Evolutionary conservation across 2,329 filamentous ascomycete species (phyloP).

Genomic region (Monosporascus sp.): DNA sequence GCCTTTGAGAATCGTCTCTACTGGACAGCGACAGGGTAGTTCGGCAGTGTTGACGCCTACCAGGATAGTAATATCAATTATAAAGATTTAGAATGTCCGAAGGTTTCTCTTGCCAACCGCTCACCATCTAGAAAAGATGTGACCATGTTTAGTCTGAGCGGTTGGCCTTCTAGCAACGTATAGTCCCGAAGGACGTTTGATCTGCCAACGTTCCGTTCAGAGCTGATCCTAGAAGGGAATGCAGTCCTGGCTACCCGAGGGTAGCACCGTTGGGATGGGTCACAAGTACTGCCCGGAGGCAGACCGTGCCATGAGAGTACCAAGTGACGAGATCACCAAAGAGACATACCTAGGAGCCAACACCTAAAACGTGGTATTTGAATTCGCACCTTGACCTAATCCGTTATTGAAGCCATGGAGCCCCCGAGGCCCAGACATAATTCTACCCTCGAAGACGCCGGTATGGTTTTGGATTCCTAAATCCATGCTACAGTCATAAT

Average conservation of each 20-base stretch:
- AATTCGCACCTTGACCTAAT: slow-evolving; percentile 18
- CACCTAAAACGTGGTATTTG: slow-evolving; percentile 19
- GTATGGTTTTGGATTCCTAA: slow-evolving; percentile 9
- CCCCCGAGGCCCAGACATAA: slow-evolving; percentile 5
- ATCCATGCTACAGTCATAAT: slow-evolving; percentile 17
- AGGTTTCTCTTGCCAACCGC: slow-evolving; percentile 34
- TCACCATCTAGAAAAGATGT: slow-evolving; percentile 21
- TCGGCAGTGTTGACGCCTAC: no score
- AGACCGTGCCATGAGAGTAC: slow-evolving; percentile 6
- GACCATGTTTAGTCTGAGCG: slow-evolving; percentile 18
- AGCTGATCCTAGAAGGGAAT: slow-evolving; percentile 61
- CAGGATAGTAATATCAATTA: neutral
- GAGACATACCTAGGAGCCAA: slow-evolving; percentile 23
- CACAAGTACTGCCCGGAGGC: slow-evolving; percentile 9
- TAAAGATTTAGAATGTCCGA: slow-evolving; percentile 23
- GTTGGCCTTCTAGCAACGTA: slow-evolving; percentile 29
- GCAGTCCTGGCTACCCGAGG: slow-evolving; percentile 66
- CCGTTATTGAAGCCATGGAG: slow-evolving; percentile 11
- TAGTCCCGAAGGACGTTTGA: slow-evolving; percentile 30
- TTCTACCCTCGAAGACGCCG: slow-evolving; percentile 19
- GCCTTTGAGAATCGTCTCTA: no score
- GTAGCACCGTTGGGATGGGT: slow-evolving; percentile 64
- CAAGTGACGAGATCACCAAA: slow-evolving; percentile 1
- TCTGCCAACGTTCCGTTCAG: slow-evolving; percentile 85
- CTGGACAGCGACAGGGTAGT: no score